A percentile compares a stretch with the other conserved stretches of the same genome.
phyloP scores from a whole-genome alignment of 306 rosid species.

The Acacia acuminata region DNA sequence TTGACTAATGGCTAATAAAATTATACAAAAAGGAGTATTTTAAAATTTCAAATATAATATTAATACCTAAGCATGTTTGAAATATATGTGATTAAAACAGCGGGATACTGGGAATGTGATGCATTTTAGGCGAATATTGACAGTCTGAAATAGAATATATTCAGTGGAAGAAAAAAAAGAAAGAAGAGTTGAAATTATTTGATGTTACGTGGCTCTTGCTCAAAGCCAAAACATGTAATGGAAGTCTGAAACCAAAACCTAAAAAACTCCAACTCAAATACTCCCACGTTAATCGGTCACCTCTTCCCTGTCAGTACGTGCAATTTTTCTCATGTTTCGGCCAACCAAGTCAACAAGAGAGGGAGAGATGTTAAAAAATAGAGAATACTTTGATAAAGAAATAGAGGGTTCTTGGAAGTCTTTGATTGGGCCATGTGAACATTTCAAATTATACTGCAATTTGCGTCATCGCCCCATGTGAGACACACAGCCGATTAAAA shows the following conservation, averaged over 20 bases:
- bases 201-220: background rate
- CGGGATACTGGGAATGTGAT: constrained; percentile 13
- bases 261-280: background rate
- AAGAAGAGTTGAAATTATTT: background rate
- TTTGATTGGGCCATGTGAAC: constrained; percentile 25
- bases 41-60: background rate
- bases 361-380: background rate
- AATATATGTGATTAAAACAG: background rate
- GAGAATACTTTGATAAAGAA: background rate
- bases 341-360: constrained; percentile 13
- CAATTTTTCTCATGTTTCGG: constrained; percentile 22
- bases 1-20: background rate
- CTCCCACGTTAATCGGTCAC: background rate
- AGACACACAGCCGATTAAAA: background rate
- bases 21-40: background rate
- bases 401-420: background rate
- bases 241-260: constrained; percentile 27
- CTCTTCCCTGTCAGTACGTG: background rate
- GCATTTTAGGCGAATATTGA: constrained; percentile 21
- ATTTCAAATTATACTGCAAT: constrained; percentile 3
- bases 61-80: background rate
- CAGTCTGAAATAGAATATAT: constrained; percentile 1
- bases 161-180: background rate
- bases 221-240: background rate
- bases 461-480: constrained; percentile 6